Percentiles rank a stretch among this genome's conserved stretches.
phyloP scores from a whole-genome alignment of 169 alveolate genomes.

The Cystoisospora suis region DNA sequence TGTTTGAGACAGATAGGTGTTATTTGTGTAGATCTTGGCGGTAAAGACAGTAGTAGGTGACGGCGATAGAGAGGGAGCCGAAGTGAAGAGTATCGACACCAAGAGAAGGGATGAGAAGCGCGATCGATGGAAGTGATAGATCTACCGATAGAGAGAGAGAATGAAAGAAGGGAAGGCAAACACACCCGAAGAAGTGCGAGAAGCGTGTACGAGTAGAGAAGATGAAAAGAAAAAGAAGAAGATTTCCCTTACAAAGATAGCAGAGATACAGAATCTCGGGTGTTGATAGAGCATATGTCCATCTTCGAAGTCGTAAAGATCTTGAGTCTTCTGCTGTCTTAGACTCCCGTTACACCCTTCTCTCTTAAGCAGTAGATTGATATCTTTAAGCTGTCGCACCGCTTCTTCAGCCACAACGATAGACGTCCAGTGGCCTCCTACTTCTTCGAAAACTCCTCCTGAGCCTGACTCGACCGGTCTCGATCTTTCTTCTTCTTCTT shows the following conservation, averaged over 20 bases:
- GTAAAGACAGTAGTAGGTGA: not conserved
- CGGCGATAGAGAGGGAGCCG: not conserved
- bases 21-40: no score
- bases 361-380: slow-evolving; percentile 40
- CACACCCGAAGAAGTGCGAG: not conserved
- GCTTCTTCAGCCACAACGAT: slow-evolving; percentile 43
- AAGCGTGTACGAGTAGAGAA: not conserved
- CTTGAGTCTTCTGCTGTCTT: not conserved
- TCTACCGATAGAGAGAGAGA: not conserved
- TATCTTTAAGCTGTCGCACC: slow-evolving; percentile 41
- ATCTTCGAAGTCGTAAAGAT: slow-evolving; percentile 50
- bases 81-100: not conserved
- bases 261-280: slow-evolving; percentile 54
- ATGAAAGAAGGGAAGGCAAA: not conserved
- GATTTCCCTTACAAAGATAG: slow-evolving; percentile 21
- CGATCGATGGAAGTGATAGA: not conserved
- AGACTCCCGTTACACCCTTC: slow-evolving; percentile 45
- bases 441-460: not conserved
- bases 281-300: slow-evolving; percentile 57
- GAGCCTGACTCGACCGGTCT: slow-evolving; percentile 1
- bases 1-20: not conserved
- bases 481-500: slow-evolving; percentile 3
- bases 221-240: not conserved
- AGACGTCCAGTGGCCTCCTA: not conserved
- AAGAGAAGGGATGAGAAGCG: not conserved